Percentiles rank a stretch among this genome's conserved stretches.
These are phyloP conservation scores for Filosporella fistucella DNA, from an alignment of 495 filamentous ascomycete genomes.

Conservation along the genomic window DNA sequence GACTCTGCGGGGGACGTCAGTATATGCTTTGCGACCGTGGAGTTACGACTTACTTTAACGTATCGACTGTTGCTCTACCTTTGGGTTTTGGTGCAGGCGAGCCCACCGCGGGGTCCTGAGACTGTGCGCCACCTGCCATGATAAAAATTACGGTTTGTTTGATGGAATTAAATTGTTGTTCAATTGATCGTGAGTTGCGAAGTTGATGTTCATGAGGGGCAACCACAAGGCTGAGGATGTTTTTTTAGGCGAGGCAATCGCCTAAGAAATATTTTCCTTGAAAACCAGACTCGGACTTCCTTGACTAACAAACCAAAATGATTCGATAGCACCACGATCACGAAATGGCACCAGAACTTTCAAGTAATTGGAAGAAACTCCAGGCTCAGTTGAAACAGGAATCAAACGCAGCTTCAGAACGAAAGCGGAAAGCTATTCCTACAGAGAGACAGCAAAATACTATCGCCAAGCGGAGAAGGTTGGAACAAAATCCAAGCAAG, in stretches of 20 bases:
- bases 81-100: slow-evolving; percentile 23
- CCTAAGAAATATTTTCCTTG: not conserved
- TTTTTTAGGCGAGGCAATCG: slow-evolving; percentile 1
- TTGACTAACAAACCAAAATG: not conserved
- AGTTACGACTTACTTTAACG: slow-evolving; percentile 19
- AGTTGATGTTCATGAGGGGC: slow-evolving; percentile 17
- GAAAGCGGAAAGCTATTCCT: slow-evolving; percentile 27
- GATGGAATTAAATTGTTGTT: slow-evolving; percentile 20
- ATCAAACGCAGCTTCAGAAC: slow-evolving; percentile 26
- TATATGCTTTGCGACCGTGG: slow-evolving; percentile 5
- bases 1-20: slow-evolving; percentile 38
- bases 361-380: slow-evolving; percentile 72
- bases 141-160: slow-evolving; percentile 15
- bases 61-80: slow-evolving; percentile 25
- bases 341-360: slow-evolving; percentile 33
- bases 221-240: slow-evolving; percentile 17
- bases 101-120: slow-evolving; percentile 20
- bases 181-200: slow-evolving; percentile 8
- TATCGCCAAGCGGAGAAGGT: slow-evolving; percentile 20
- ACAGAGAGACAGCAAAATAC: slow-evolving; percentile 18
- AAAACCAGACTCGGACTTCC: not conserved
- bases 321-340: slow-evolving; percentile 8
- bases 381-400: slow-evolving; percentile 59
- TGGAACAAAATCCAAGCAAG: slow-evolving; percentile 20
- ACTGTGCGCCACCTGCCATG: slow-evolving; percentile 18